Conservation (phyloP, 768 basidiomycete species). For the Coprinellus micaceus region DNA sequence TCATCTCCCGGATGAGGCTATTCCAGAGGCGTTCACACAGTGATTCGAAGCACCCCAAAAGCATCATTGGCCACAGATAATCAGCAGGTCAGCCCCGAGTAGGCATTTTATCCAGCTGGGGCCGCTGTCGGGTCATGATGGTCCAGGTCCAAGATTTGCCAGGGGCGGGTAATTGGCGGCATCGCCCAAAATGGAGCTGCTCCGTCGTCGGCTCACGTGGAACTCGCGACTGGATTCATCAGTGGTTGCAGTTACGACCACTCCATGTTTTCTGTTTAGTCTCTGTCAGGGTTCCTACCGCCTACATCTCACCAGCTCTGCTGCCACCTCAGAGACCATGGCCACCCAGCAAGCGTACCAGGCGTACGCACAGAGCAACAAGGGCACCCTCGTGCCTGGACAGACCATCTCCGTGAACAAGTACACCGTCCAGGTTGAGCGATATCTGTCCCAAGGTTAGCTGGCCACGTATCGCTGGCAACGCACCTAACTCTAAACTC, state of each 20-base stretch:
- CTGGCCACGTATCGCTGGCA: slow-evolving; percentile 10
- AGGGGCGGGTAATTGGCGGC: too few relatives aligned
- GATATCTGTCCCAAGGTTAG: slow-evolving; percentile 92
- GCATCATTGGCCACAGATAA: background rate
- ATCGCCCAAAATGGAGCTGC: background rate
- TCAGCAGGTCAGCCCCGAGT: background rate
- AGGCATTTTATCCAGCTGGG: background rate
- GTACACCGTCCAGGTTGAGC: slow-evolving; percentile 86
- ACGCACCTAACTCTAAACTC: slow-evolving; percentile 13
- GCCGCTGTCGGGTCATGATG: background rate
- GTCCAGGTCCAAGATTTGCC: background rate
- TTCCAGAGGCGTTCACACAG: background rate
- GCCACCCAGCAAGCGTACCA: slow-evolving; percentile 49
- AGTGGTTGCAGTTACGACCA: background rate
- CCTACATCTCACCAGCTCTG: background rate
- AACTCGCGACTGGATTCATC: slow-evolving; percentile 21
- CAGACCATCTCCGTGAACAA: slow-evolving; percentile 89
- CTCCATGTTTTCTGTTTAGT: slow-evolving; percentile 5
- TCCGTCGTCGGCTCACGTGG: slow-evolving; percentile 17
- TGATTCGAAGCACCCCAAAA: background rate
- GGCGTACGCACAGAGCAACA: slow-evolving; percentile 46
- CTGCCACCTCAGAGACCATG: slow-evolving; percentile 30
- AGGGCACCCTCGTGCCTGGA: slow-evolving; percentile 74
- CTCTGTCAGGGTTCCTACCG: slow-evolving; percentile 6
- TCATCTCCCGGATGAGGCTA: background rate